A percentile compares a stretch with the other conserved stretches of the same genome.
Conservation (phyloP, 257 asterid species). For the Cinchona pubescens region DNA sequence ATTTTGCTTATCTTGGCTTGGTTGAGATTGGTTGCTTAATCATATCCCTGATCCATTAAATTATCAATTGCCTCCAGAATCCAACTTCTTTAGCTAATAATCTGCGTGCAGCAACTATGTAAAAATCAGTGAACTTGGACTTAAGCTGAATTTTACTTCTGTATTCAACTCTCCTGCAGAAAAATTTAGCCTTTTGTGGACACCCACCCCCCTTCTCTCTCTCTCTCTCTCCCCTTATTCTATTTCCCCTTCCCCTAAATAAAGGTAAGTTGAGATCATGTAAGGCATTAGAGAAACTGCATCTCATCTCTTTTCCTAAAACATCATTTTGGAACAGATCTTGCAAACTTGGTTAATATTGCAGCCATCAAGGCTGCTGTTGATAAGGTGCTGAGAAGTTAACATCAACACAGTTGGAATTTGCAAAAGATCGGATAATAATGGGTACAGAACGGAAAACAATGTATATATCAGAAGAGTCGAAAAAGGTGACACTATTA, state of each 20-base stretch:
- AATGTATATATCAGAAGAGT: constrained; percentile 88
- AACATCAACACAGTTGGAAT: constrained; percentile 74
- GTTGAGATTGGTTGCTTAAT: constrained; percentile 2
- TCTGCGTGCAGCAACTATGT: not conserved
- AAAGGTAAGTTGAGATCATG: not conserved
- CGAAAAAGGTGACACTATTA: constrained; percentile 64
- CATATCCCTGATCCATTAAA: not conserved
- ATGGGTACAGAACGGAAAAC: constrained; percentile 99
- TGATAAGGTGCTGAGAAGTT: constrained; percentile 94
- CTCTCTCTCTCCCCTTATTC: too few relatives aligned
- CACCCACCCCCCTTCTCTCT: too few relatives aligned
- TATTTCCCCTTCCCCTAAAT: not conserved
- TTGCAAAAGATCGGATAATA: constrained; percentile 92
- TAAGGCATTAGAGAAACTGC: constrained; percentile 11
- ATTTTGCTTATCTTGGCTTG: not conserved
- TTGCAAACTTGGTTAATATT: constrained; percentile 85
- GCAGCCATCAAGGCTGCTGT: constrained; percentile 99
- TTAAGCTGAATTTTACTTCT: not conserved
- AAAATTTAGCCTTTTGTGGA: not conserved
- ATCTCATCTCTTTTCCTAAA: constrained; percentile 15
- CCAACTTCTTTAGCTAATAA: not conserved
- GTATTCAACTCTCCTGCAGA: not conserved
- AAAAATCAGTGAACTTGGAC: not conserved
- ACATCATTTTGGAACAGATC: constrained; percentile 46
- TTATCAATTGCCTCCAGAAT: not conserved